These are phyloP conservation scores for Suillus ampliporus DNA, from an alignment of 768 basidiomycete genomes.

Conservation along the genomic window DNA sequence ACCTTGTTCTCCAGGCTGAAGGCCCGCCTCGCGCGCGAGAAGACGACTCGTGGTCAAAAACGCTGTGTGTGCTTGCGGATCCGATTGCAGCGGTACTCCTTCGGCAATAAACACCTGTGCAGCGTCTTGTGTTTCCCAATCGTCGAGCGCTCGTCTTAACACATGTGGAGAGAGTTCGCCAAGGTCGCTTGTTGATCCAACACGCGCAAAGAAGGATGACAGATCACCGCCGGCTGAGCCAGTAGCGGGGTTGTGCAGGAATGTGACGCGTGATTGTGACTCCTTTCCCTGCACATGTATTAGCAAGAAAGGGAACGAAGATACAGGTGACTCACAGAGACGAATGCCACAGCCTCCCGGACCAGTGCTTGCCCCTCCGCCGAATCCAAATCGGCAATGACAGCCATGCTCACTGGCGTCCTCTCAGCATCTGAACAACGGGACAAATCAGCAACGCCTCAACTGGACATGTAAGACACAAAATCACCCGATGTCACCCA, in stretches of 20 bases:
- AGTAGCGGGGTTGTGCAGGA: conserved; percentile 72
- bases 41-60: conserved; percentile 53
- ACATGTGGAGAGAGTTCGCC: conserved; percentile 27
- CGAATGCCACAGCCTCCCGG: conserved; percentile 66
- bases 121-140: conserved; percentile 12
- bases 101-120: conserved; percentile 46
- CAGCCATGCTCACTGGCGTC: conserved; percentile 54
- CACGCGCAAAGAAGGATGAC: background rate
- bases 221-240: background rate
- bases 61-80: conserved; percentile 41
- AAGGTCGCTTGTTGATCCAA: conserved; percentile 27
- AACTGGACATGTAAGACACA: conserved; percentile 16
- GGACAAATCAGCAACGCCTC: conserved; percentile 1
- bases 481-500: conserved; percentile 71
- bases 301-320: conserved; percentile 13
- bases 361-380: conserved; percentile 60
- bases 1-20: conserved; percentile 64
- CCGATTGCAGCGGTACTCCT: background rate
- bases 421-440: conserved; percentile 17
- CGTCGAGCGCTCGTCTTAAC: conserved; percentile 1
- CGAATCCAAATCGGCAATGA: conserved; percentile 82
- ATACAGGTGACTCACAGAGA: conserved; percentile 28
- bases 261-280: conserved; percentile 64
- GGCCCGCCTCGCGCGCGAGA: conserved; percentile 58
- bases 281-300: conserved; percentile 44